phyloP scores from a whole-genome alignment of 305 asterid genomes.

The Nicotiana rustica region DNA sequence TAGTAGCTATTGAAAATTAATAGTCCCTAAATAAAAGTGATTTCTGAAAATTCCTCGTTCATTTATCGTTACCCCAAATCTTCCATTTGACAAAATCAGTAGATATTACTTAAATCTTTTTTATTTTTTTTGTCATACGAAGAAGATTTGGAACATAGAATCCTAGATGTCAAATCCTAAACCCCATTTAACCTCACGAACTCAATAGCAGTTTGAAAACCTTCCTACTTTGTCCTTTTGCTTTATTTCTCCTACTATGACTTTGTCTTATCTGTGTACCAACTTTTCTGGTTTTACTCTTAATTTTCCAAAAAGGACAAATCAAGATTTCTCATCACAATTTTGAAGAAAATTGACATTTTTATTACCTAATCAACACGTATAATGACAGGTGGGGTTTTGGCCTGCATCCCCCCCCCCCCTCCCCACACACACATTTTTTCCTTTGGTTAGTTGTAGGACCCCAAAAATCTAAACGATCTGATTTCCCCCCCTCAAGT shows the following conservation, averaged over 20 bases:
- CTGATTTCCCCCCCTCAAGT: too few relatives aligned
- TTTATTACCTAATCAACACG: not conserved
- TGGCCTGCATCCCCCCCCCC: not conserved
- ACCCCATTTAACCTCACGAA: constrained; percentile 36
- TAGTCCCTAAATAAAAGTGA: too few relatives aligned
- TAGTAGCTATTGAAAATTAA: too few relatives aligned
- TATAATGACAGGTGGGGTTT: constrained; percentile 19
- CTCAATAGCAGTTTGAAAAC: constrained; percentile 29
- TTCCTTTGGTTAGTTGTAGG: not conserved
- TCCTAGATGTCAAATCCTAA: constrained; percentile 41
- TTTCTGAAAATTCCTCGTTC: too few relatives aligned
- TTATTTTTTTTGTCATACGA: not conserved
- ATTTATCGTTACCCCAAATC: too few relatives aligned
- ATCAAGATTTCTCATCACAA: constrained; percentile 11
- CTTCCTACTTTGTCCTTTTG: not conserved
- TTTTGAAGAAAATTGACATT: constrained; percentile 2
- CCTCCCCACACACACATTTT: not conserved
- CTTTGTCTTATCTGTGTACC: constrained; percentile 4
- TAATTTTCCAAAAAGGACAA: not conserved
- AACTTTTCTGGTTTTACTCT: not conserved
- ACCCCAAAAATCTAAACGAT: not conserved
- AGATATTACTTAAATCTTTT: too few relatives aligned
- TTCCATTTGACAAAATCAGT: too few relatives aligned
- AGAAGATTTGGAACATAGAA: constrained; percentile 30
- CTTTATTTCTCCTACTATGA: not conserved